Evolutionary conservation across 345 rosid genomes (phyloP), one percentile per base, ranked within the genome.

Genomic region (Trapa incisa): DNA sequence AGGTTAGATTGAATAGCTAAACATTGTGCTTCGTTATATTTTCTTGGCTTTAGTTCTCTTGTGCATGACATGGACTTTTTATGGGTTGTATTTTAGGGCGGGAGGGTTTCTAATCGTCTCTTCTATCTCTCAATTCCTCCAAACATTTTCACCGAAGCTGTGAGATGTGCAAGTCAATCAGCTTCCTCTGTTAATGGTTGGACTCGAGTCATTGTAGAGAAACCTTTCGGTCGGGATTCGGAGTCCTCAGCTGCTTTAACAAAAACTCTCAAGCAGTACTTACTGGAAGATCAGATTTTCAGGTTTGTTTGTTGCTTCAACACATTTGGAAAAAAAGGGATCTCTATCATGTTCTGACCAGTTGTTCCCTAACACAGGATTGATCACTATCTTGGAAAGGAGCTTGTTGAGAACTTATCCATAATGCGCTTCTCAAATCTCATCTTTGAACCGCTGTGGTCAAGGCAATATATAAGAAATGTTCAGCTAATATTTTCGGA

Each of bases 201-300:
- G 99, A 91, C 95, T 48, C 85, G 97, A 75, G 99, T 94, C 79
- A 91, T 94, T 67, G 99, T 94, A 17, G 99, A 94, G 86, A 94
- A 94, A 80, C 99, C 99, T 71, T 94, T 94, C 77, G 99, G 99
- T 68, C 85, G 96, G 70, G 96, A 91, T 80, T 91, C 99, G 53
- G 97, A 87, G 75, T 89, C 97, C 65, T 94, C 99, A 0, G 96
- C 99, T 71, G 92, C 97, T 63, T 78, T 94, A 79, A 94, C 97
- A 15, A 94, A 74, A 76, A 71, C 91, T 17, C 87, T 94, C 22
- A 91, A 94, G 77, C 91, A 77, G 72, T 89, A 87, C 81, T 75
- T 94, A 64, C 77, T 77, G 2, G 99, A 94, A 77, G 99, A 91
- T 80, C 99, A 94, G 72, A 94, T 94, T 71, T 94, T 94, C 83